Percentiles rank a stretch among this genome's conserved stretches.
These are phyloP conservation scores for Sporothrix brasiliensis DNA, from an alignment of 2,329 filamentous ascomycete species.

Conservation along the genomic window DNA sequence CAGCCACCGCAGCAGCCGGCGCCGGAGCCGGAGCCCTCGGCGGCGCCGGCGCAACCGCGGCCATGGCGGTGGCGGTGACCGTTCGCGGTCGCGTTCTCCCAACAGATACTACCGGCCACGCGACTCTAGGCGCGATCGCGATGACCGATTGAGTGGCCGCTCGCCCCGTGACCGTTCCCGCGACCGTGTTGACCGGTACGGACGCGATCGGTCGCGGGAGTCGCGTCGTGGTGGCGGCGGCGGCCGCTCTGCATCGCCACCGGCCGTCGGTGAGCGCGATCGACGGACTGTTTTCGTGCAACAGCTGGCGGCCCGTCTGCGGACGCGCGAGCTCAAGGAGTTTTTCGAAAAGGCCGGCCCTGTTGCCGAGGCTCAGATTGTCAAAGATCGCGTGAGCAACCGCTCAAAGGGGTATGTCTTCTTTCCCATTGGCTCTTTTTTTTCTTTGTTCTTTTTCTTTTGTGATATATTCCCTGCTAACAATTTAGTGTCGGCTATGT, in stretches of 20 bases:
- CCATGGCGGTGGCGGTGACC: conserved; percentile 39
- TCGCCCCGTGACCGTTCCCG: conserved; percentile 27
- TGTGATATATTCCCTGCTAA: conserved; percentile 26
- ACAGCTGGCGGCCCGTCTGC: conserved; percentile 90
- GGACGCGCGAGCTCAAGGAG: conserved; percentile 86
- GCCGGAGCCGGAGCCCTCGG: conserved; percentile 62
- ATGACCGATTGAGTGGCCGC: conserved; percentile 18
- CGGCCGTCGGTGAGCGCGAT: conserved; percentile 94
- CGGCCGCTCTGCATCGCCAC: conserved; percentile 58
- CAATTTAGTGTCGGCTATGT: conserved; percentile 87
- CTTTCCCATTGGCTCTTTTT: background rate
- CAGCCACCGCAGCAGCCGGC: conserved; percentile 80
- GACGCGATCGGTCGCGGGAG: conserved; percentile 47
- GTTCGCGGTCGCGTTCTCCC: conserved; percentile 76
- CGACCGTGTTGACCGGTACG: conserved; percentile 27
- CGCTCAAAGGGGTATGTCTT: conserved; percentile 88
- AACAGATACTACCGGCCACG: conserved; percentile 61
- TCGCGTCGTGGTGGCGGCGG: conserved; percentile 35
- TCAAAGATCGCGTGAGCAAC: conserved; percentile 94
- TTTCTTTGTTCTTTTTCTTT: background rate
- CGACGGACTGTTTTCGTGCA: conserved; percentile 97
- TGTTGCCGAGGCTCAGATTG: conserved; percentile 96
- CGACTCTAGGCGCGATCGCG: conserved; percentile 46
- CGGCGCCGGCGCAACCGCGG: conserved; percentile 29
- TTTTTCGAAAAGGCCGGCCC: conserved; percentile 96